These are phyloP conservation scores for Malassezia japonica DNA, from an alignment of 1,284 basidiomycete species.

Conservation along the genomic window DNA sequence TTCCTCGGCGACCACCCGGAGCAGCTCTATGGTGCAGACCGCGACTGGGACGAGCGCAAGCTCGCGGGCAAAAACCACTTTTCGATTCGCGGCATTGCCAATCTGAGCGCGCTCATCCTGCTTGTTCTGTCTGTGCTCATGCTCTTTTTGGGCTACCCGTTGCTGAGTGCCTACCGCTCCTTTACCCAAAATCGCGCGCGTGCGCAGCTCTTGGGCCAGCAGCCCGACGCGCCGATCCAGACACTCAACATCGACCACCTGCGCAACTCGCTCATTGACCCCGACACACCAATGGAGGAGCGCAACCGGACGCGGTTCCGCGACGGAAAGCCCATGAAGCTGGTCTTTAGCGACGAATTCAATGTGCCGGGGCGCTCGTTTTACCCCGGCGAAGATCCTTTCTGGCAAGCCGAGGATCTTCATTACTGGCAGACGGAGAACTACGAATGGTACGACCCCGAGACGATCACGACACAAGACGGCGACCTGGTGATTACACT, in stretches of 20 bases:
- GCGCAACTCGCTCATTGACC: constrained; percentile 26
- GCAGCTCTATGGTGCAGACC: constrained; percentile 5
- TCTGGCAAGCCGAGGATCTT: constrained; percentile 47
- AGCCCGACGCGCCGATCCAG: neutral
- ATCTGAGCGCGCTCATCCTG: constrained; percentile 29
- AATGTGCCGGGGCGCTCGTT: constrained; percentile 34
- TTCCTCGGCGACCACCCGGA: neutral
- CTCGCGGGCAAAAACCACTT: neutral
- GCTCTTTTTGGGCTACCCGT: constrained; percentile 45
- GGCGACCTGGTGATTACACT: constrained; percentile 32
- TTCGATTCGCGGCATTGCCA: constrained; percentile 32
- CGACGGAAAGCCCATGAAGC: constrained; percentile 22
- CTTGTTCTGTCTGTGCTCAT: constrained; percentile 31
- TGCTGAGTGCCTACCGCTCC: constrained; percentile 15
- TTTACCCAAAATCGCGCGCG: neutral
- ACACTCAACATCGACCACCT: neutral
- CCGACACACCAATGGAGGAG: constrained; percentile 27
- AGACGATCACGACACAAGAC: constrained; percentile 29
- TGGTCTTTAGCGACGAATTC: constrained; percentile 46
- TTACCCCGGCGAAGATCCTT: constrained; percentile 43
- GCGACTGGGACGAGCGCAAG: constrained; percentile 15
- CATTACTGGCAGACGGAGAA: constrained; percentile 34
- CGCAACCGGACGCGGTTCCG: constrained; percentile 17
- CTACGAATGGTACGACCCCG: constrained; percentile 42
- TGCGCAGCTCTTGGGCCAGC: neutral